These are phyloP conservation scores for Thalassiosira sp. DNA, from an alignment of 352 stramenopile species.

Conservation along the genomic window DNA sequence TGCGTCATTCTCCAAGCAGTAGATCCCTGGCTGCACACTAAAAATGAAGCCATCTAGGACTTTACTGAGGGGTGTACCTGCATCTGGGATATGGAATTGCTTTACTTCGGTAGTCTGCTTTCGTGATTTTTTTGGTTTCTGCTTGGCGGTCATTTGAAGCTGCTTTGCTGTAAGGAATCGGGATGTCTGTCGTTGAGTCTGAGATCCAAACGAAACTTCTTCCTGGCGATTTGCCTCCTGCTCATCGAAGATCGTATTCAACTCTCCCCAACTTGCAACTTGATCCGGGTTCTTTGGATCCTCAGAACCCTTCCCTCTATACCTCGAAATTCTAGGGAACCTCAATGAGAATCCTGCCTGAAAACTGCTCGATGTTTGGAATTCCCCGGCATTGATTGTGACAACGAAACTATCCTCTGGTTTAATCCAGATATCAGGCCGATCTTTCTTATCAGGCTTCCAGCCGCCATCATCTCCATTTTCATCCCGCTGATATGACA, in stretches of 20 bases:
- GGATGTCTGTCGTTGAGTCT: constrained; percentile 20
- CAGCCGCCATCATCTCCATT: constrained; percentile 64
- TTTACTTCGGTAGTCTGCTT: constrained; percentile 44
- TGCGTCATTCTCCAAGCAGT: constrained; percentile 56
- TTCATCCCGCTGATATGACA: constrained; percentile 62
- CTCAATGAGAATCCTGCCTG: constrained; percentile 70
- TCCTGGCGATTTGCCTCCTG: constrained; percentile 44
- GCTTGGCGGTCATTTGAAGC: constrained; percentile 32
- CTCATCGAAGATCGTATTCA: constrained; percentile 61
- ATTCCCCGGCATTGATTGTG: constrained; percentile 69
- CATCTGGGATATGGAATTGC: constrained; percentile 41
- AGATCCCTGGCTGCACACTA: constrained; percentile 69
- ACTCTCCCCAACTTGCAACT: constrained; percentile 41
- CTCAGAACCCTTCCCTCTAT: constrained; percentile 55
- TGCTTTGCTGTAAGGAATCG: constrained; percentile 48
- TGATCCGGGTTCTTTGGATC: constrained; percentile 62
- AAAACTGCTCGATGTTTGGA: constrained; percentile 51
- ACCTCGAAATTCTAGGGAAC: constrained; percentile 72
- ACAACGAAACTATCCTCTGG: constrained; percentile 78
- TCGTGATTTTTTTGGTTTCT: constrained; percentile 28
- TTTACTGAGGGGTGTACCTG: constrained; percentile 21
- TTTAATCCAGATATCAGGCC: constrained; percentile 81
- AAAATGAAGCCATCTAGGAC: constrained; percentile 61
- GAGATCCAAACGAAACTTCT: constrained; percentile 38
- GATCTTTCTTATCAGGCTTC: constrained; percentile 58